Evolutionary conservation across 2,329 filamentous ascomycete species (phyloP).

Genomic region (Thelonectria rubi): DNA sequence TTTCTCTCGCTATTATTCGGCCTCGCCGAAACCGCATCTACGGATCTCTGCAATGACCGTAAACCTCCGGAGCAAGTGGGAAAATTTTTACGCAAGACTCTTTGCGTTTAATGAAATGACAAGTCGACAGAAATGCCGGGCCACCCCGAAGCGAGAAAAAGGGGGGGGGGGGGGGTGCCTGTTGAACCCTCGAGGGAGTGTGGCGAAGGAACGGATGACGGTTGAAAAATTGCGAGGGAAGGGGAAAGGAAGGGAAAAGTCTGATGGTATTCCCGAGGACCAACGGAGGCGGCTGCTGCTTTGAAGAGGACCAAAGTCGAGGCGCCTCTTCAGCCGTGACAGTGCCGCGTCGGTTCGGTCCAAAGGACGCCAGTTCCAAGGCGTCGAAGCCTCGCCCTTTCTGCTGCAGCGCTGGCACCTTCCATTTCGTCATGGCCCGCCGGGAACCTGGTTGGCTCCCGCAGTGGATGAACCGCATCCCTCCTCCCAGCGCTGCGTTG

Average conservation of each 20-base stretch:
- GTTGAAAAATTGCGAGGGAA: not conserved
- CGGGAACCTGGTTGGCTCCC: conserved; percentile 34
- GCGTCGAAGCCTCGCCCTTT: conserved; percentile 13
- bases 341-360: conserved; percentile 42
- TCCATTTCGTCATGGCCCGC: conserved; percentile 36
- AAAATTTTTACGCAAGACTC: conserved; percentile 3
- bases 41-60: conserved; percentile 1
- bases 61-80: not conserved
- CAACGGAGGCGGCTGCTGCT: conserved; percentile 31
- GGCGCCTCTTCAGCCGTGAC: too few species aligned
- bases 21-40: conserved; percentile 6
- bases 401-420: conserved; percentile 6
- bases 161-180: conserved; percentile 7
- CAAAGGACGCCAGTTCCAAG: conserved; percentile 38
- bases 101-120: not conserved
- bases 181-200: not conserved
- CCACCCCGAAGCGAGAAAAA: conserved; percentile 2
- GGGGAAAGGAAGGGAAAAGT: not conserved
- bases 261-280: conserved; percentile 38
- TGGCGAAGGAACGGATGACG: not conserved
- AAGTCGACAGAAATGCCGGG: not conserved
- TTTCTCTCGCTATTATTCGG: conserved; percentile 3
- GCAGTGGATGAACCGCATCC: conserved; percentile 30
- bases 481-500: conserved; percentile 1
- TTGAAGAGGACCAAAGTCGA: not conserved